A percentile compares a stretch with the other conserved stretches of the same genome.
Evolutionary conservation across 257 asterid genomes (phyloP).

Genomic region (Scutellaria baicalensis): DNA sequence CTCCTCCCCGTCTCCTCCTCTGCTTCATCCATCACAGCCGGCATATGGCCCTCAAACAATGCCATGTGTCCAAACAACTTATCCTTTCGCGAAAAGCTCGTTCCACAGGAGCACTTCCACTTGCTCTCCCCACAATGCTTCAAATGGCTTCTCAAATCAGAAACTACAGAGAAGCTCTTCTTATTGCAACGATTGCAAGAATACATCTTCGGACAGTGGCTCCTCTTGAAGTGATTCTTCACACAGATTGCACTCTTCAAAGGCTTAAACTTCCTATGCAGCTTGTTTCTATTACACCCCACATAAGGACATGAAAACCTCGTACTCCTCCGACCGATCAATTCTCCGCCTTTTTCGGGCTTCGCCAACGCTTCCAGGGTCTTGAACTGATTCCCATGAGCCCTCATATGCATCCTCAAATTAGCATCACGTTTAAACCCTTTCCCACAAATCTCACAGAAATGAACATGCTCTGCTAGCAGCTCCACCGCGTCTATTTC

Average conservation of each 20-base stretch:
- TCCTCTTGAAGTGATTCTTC: conserved; percentile 91
- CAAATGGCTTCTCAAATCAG: conserved; percentile 87
- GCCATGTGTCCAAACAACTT: conserved; percentile 88
- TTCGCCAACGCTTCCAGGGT: conserved; percentile 69
- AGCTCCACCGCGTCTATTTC: conserved; percentile 82
- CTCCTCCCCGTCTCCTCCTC: conserved; percentile 18
- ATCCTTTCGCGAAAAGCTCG: conserved; percentile 79
- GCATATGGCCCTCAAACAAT: conserved; percentile 93
- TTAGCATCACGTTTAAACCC: conserved; percentile 97
- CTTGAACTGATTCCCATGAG: conserved; percentile 84
- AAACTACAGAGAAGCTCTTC: conserved; percentile 79
- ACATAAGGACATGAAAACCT: conserved; percentile 81
- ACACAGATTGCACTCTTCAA: conserved; percentile 69
- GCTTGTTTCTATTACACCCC: conserved; percentile 71
- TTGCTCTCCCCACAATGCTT: conserved; percentile 81
- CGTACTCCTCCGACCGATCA: conserved; percentile 19
- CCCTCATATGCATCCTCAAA: conserved; percentile 96
- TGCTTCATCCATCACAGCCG: conserved; percentile 43
- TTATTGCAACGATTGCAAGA: conserved; percentile 60
- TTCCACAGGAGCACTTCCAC: conserved; percentile 91
- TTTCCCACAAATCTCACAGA: conserved; percentile 83
- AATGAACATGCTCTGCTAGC: conserved; percentile 80
- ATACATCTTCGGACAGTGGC: conserved; percentile 90
- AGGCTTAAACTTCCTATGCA: conserved; percentile 66
- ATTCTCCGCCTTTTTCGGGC: conserved; percentile 37